Conservation (phyloP, 345 rosid species). For the Pugionium dolabratum region DNA sequence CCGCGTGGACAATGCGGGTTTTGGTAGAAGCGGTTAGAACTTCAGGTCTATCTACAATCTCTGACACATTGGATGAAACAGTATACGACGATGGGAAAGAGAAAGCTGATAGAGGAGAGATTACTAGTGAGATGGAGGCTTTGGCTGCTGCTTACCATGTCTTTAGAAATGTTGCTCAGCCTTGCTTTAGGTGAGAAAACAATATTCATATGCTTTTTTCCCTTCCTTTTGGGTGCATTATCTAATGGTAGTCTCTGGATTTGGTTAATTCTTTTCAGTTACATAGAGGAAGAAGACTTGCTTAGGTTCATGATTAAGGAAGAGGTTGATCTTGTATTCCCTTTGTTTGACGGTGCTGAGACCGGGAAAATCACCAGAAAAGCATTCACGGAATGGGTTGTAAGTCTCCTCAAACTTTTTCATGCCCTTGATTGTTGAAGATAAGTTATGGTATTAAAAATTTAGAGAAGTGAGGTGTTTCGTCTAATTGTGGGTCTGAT, state of each 20-base stretch:
- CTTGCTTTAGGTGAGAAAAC: constrained; percentile 51
- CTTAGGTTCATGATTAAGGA: constrained; percentile 80
- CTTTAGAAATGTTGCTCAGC: constrained; percentile 60
- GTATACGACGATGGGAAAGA: constrained; percentile 40
- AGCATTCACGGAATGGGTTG: constrained; percentile 81
- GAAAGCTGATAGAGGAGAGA: constrained; percentile 58
- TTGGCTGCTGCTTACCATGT: constrained; percentile 63
- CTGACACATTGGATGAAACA: constrained; percentile 64
- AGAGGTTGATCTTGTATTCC: constrained; percentile 79
- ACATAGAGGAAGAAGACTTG: constrained; percentile 73
- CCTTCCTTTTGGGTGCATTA: neutral
- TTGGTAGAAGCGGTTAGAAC: constrained; percentile 70
- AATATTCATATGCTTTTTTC: neutral
- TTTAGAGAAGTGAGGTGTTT: too few relatives aligned
- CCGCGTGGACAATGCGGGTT: constrained; percentile 87
- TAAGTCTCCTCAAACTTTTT: constrained; percentile 36
- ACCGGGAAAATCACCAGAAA: constrained; percentile 57
- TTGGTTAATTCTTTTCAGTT: constrained; percentile 41
- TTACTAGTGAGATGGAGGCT: constrained; percentile 85
- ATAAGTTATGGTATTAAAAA: neutral
- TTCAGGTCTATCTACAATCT: constrained; percentile 71
- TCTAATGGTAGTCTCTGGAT: constrained; percentile 10
- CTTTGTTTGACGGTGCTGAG: constrained; percentile 64
- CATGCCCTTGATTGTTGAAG: neutral
- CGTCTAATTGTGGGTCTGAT: too few relatives aligned